Evolutionary conservation across 169 alveolate genomes (phyloP).

Genomic region (Eimeria necatrix): DNA sequence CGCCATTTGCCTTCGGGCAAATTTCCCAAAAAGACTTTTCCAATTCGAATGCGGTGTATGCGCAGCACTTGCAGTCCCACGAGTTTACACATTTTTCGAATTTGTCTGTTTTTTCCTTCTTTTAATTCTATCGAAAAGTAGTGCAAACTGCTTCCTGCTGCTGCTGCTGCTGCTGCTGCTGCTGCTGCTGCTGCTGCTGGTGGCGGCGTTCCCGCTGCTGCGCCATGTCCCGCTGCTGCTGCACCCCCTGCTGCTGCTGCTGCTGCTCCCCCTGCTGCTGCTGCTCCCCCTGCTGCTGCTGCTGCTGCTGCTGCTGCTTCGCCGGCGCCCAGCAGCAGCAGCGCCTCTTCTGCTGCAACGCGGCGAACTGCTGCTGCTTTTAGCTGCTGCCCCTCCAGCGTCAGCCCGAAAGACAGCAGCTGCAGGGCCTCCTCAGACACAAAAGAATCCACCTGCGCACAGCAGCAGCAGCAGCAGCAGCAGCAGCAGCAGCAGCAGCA

Average conservation of each 20-base stretch:
- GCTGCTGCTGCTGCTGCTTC: neutral
- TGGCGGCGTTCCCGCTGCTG: neutral
- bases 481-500: neutral
- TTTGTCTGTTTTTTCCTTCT: slow-evolving; percentile 45
- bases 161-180: too few species aligned
- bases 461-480: too few species aligned
- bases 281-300: too few species aligned
- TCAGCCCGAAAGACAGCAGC: slow-evolving; percentile 41
- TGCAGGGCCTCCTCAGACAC: slow-evolving; percentile 5
- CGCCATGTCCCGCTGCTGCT: too few species aligned
- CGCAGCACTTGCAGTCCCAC: slow-evolving; percentile 67
- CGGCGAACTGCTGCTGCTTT: slow-evolving; percentile 37
- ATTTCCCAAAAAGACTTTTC: neutral
- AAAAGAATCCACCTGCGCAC: slow-evolving; percentile 70
- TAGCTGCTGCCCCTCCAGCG: slow-evolving; percentile 63
- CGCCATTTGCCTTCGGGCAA: slow-evolving; percentile 60
- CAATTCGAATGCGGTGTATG: slow-evolving; percentile 57
- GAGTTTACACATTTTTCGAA: slow-evolving; percentile 60
- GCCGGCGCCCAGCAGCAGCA: neutral
- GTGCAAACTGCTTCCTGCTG: too few species aligned
- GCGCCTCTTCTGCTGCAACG: neutral
- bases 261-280: too few species aligned
- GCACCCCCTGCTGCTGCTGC: too few species aligned
- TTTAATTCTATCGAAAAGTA: neutral
- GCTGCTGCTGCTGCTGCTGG: neutral